Conservation (phyloP, 495 filamentous ascomycete species). For the Neurospora sp. region DNA sequence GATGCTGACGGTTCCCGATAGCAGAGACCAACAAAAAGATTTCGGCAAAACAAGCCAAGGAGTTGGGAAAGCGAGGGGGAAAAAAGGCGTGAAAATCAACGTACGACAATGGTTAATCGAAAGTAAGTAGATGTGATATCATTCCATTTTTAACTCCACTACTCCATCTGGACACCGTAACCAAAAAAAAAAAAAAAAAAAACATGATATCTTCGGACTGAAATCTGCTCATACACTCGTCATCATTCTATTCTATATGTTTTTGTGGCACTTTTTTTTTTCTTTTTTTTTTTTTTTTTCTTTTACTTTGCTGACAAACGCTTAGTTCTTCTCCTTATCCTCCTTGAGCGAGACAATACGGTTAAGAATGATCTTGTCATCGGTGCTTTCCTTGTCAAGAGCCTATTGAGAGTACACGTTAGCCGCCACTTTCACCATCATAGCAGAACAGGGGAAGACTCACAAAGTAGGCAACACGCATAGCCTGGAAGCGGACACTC, state of each 20-base stretch:
- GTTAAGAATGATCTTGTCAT: slow-evolving; percentile 74
- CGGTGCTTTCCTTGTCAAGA: slow-evolving; percentile 70
- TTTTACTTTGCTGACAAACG: not conserved
- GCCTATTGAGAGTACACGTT: no score
- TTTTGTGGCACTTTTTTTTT: not conserved
- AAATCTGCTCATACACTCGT: not conserved
- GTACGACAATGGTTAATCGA: no score
- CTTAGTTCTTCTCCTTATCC: slow-evolving; percentile 58
- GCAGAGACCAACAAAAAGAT: no score
- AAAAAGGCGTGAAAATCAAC: no score
- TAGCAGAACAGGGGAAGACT: no score
- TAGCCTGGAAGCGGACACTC: slow-evolving; percentile 81
- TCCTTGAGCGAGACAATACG: slow-evolving; percentile 91
- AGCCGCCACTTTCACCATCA: no score
- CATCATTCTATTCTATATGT: not conserved
- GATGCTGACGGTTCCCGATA: no score
- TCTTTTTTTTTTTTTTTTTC: not conserved
- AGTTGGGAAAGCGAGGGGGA: no score
- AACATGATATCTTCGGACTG: not conserved
- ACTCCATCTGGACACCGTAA: not conserved
- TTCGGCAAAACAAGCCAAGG: no score
- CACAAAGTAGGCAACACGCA: slow-evolving; percentile 84
- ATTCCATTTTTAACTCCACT: not conserved
- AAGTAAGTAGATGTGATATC: not conserved
- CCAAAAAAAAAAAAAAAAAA: not conserved